Base-by-base conservation (phyloP, 1,284 basidiomycete genomes). In the Gymnopus androsaceus region DNA sequence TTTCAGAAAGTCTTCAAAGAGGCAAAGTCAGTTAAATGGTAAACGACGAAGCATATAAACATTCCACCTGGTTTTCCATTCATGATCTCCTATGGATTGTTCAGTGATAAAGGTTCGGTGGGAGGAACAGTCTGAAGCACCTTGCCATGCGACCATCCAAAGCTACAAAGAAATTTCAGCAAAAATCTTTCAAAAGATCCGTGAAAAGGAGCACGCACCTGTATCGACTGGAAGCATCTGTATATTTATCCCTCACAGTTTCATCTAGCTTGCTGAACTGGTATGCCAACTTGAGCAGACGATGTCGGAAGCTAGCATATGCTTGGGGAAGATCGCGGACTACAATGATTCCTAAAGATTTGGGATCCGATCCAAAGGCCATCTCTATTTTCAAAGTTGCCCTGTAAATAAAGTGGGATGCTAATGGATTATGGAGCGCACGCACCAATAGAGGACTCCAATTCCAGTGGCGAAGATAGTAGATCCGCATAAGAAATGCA, bases 101-200 rank as follows among this genome's bases (percentile, higher is more conserved):
- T 51, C 17, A 53, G 33, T 36, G 7, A 27, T 19, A 49, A 21
- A 19, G 21, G 12, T 38, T 6, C 7, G 7, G 4, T 40, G 17
- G n/a, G n/a, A n/a, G n/a, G n/a, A n/a, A n/a, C n/a, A 30, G 9
- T n/a, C 19, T 14, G n/a, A 46, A n/a, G n/a, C 52, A 86, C 88
- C 79, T 95, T 95, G 51, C 94, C 94, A 71, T 94, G 90, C 40
- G 88, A 92, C 94, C 94, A 97, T 19, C 94, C 94, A 69, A 94
- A 95, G 67, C 90, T 91, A 47, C 23, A 44, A 46, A 40, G 14
- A 42, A 49, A 27, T 4, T 27, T 14, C 33, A 25, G 8, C 15
- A 45, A 56, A 15, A 51, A 28, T 3, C 7, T 40, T 30, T n/a
- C 21, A 17, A 57, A n/a, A n/a, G n/a, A n/a, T 27, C 25, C 12